These are phyloP conservation scores for Xylariaceae sp. DNA, from an alignment of 2,329 filamentous ascomycete genomes.

Conservation along the genomic window DNA sequence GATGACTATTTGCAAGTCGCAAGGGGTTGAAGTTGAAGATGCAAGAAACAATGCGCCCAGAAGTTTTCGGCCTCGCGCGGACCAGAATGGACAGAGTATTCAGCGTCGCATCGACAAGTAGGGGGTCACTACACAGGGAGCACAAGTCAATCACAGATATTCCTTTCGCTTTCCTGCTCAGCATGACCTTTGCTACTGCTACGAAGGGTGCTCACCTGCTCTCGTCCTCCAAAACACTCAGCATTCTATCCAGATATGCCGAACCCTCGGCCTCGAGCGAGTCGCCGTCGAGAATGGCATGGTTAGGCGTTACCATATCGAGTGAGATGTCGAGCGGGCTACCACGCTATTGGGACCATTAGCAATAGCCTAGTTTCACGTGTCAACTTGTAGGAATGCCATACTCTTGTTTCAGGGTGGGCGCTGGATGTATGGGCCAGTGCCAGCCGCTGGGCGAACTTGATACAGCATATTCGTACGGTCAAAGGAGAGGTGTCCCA, in stretches of 20 bases:
- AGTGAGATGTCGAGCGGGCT: slow-evolving; percentile 73
- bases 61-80: slow-evolving; percentile 74
- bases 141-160: slow-evolving; percentile 1
- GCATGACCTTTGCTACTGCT: background rate
- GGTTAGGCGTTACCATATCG: slow-evolving; percentile 78
- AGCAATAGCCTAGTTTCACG: slow-evolving; percentile 21
- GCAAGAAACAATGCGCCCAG: slow-evolving; percentile 80
- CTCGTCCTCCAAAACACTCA: slow-evolving; percentile 82
- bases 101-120: slow-evolving; percentile 85
- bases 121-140: slow-evolving; percentile 64
- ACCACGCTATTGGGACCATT: slow-evolving; percentile 36
- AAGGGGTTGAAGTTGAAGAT: slow-evolving; percentile 91
- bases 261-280: slow-evolving; percentile 91
- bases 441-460: slow-evolving; percentile 92
- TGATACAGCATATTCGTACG: slow-evolving; percentile 90
- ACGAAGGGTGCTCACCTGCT: slow-evolving; percentile 56
- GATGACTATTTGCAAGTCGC: slow-evolving; percentile 66
- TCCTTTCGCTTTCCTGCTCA: background rate
- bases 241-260: slow-evolving; percentile 83
- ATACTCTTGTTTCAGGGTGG: slow-evolving; percentile 78
- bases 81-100: slow-evolving; percentile 84
- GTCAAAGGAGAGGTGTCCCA: slow-evolving; percentile 79
- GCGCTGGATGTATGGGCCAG: slow-evolving; percentile 85
- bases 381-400: slow-evolving; percentile 22
- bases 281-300: slow-evolving; percentile 73